Conservation (phyloP, 257 asterid genomes). For the Jaltomata sinuosa region DNA sequence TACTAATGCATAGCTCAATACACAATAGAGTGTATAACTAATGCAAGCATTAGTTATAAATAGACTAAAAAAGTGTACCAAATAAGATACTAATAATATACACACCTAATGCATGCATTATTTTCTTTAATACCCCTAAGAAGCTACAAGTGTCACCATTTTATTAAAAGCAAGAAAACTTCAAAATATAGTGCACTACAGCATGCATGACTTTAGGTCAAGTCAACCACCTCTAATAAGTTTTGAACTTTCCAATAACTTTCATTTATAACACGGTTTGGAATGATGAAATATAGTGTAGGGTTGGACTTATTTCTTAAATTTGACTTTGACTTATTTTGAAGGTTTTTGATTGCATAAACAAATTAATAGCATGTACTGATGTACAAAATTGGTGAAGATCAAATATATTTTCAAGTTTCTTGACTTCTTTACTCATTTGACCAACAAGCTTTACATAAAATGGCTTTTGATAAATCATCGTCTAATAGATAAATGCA, state of each 20-base stretch:
- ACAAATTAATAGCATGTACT: neutral
- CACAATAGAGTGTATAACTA: too few relatives aligned
- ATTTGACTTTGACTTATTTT: neutral
- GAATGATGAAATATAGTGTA: neutral
- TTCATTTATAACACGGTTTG: neutral
- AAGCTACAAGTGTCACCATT: too few relatives aligned
- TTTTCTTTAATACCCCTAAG: too few relatives aligned
- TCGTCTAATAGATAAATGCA: neutral
- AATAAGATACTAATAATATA: too few relatives aligned
- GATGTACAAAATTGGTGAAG: neutral
- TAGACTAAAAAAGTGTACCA: too few relatives aligned
- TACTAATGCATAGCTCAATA: too few relatives aligned
- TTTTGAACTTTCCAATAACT: neutral
- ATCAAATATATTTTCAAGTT: neutral
- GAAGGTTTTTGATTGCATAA: neutral
- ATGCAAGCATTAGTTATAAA: too few relatives aligned
- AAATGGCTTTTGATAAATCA: neutral
- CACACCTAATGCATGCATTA: too few relatives aligned
- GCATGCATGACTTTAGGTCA: neutral
- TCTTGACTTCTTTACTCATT: neutral
- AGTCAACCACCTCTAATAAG: neutral
- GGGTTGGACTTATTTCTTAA: neutral
- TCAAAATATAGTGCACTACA: neutral
- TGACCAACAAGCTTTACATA: neutral
- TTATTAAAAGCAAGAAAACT: neutral